Evolutionary conservation across 176 grass and related monocot species (phyloP).

Genomic region (Leersia perrieri): DNA sequence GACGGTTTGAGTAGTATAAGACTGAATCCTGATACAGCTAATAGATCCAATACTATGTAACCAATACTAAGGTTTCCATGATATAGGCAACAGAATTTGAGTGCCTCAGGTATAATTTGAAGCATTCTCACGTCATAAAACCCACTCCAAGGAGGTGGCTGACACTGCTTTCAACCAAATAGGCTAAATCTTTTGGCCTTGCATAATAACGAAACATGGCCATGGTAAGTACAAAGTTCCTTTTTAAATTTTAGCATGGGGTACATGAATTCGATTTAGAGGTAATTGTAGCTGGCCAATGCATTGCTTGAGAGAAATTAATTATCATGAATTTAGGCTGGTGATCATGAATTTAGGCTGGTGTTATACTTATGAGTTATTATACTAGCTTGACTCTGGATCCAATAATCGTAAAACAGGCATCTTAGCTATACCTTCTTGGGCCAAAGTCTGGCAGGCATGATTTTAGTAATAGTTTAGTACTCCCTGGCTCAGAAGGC

Average conservation of each 20-base stretch:
- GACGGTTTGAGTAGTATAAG: too few species aligned
- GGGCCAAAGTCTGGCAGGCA: neutral
- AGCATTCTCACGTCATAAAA: neutral
- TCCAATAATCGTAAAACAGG: neutral
- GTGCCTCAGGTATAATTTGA: neutral
- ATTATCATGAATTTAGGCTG: neutral
- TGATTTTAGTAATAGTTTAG: neutral
- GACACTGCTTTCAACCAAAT: neutral
- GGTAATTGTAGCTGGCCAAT: constrained; percentile 14
- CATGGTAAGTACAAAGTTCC: neutral
- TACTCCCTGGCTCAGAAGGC: neutral
- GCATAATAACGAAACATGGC: neutral
- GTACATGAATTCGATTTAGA: neutral
- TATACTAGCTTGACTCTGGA: neutral
- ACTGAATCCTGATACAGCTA: neutral
- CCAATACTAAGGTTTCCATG: neutral
- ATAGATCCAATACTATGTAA: neutral
- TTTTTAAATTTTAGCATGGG: constrained; percentile 8
- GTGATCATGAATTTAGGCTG: too few species aligned
- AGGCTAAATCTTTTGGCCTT: neutral
- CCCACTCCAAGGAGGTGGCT: neutral
- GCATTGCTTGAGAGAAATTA: constrained; percentile 3
- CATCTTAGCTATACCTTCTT: constrained; percentile 1
- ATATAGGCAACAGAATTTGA: constrained; percentile 1
- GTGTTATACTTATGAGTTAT: neutral